phyloP scores from a whole-genome alignment of 495 filamentous ascomycete genomes.

The Penicillium arizonense region DNA sequence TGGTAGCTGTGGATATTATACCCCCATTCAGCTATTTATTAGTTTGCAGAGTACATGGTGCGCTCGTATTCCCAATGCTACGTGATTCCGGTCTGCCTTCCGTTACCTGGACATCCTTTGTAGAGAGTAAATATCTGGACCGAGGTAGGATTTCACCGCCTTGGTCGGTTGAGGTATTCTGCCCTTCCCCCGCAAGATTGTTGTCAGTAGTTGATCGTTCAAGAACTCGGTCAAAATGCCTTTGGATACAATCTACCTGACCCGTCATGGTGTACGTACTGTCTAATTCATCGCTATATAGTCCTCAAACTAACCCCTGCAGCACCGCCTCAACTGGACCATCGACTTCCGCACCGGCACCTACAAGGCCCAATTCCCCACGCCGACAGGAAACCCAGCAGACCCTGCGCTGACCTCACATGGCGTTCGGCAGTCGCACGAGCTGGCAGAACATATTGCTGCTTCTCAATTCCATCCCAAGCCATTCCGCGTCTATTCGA shows the following conservation, averaged over 20 bases:
- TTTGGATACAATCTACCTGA: constrained; percentile 80
- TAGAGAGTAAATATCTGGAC: background rate
- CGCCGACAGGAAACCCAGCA: constrained; percentile 79
- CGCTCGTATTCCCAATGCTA: constrained; percentile 22
- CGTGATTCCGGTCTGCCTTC: constrained; percentile 21
- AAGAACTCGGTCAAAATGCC: constrained; percentile 30
- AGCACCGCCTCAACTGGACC: constrained; percentile 90
- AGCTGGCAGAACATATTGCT: constrained; percentile 68
- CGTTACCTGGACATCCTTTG: background rate
- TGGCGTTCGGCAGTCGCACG: constrained; percentile 78
- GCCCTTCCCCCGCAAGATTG: constrained; percentile 19
- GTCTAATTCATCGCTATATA: background rate
- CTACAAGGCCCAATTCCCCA: constrained; percentile 64
- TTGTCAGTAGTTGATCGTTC: background rate
- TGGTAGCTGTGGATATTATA: constrained; percentile 30
- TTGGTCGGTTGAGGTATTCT: constrained; percentile 6
- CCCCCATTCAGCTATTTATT: constrained; percentile 19
- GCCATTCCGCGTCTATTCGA: constrained; percentile 67
- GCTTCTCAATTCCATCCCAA: constrained; percentile 63
- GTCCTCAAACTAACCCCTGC: constrained; percentile 16
- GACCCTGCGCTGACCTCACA: constrained; percentile 87
- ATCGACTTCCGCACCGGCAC: constrained; percentile 75
- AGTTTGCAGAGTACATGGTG: constrained; percentile 30
- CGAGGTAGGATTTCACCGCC: constrained; percentile 25
- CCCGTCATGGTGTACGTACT: constrained; percentile 76